Percentiles rank a stretch among this genome's conserved stretches.
These are phyloP conservation scores for Jamesozyma spencerorum DNA, from an alignment of 805 yeast species.

Conservation along the genomic window DNA sequence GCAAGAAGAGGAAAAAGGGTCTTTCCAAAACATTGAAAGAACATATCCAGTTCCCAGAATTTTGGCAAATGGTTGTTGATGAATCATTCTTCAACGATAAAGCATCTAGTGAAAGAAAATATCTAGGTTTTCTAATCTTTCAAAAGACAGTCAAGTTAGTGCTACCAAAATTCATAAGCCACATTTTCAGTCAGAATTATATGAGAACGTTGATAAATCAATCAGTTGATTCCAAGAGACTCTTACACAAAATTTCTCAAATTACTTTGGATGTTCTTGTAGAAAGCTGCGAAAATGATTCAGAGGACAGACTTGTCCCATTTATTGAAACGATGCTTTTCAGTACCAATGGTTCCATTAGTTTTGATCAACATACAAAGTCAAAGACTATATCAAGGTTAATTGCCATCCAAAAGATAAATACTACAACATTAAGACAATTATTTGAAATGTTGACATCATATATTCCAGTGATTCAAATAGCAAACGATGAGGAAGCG, in stretches of 20 bases:
- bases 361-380: conserved; percentile 71
- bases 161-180: conserved; percentile 10
- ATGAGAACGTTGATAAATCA: conserved; percentile 71
- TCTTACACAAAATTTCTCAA: conserved; percentile 58
- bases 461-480: conserved; percentile 3
- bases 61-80: conserved; percentile 75
- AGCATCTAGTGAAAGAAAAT: conserved; percentile 79
- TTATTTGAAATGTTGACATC: conserved; percentile 12
- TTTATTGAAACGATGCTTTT: conserved; percentile 31
- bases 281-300: conserved; percentile 31
- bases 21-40: conserved; percentile 14
- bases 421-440: conserved; percentile 19
- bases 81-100: conserved; percentile 68
- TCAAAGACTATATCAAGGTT: conserved; percentile 51
- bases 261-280: conserved; percentile 39
- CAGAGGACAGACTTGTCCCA: conserved; percentile 27
- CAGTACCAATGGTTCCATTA: conserved; percentile 47
- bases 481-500: not conserved
- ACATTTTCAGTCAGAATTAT: conserved; percentile 53
- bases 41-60: conserved; percentile 43
- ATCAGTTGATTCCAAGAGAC: conserved; percentile 52
- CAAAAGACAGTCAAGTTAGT: conserved; percentile 35
- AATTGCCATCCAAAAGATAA: conserved; percentile 17
- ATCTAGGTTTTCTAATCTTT: conserved; percentile 74
- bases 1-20: conserved; percentile 36